Conservation (phyloP, 2,329 filamentous ascomycete genomes). For the Epichloe typhina region DNA sequence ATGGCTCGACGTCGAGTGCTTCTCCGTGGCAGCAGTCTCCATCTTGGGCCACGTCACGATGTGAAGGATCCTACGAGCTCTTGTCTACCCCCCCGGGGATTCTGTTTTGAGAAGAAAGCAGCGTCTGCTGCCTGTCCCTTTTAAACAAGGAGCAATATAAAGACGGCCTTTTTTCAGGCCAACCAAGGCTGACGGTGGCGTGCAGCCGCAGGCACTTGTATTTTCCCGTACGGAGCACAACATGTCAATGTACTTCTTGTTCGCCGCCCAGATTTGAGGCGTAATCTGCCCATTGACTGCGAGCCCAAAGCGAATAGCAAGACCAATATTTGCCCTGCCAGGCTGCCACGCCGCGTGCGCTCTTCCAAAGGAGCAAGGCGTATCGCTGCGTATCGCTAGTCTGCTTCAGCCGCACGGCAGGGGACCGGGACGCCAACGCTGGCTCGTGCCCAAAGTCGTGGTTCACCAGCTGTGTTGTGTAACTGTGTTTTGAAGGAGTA, state of each 20-base stretch:
- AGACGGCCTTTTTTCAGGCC: no score
- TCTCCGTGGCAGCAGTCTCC: neutral
- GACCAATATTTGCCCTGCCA: neutral
- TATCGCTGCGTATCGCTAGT: neutral
- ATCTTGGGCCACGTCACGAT: neutral
- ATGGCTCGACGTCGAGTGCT: conserved; percentile 7
- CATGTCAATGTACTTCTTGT: neutral
- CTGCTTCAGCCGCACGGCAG: conserved; percentile 3
- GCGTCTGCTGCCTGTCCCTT: no score
- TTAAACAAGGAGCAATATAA: no score
- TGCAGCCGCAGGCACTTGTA: neutral
- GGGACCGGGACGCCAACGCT: neutral
- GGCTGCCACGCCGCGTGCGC: neutral
- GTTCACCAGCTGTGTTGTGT: neutral
- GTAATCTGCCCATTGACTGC: neutral
- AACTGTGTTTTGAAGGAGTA: neutral
- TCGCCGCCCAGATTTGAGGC: neutral
- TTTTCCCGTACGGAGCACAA: neutral
- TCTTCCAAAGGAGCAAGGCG: no score
- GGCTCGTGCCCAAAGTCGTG: neutral
- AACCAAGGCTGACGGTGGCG: neutral
- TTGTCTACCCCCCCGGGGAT: no score
- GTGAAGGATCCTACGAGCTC: neutral
- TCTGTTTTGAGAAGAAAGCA: neutral
- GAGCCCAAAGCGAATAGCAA: neutral